Base-by-base conservation (phyloP, 1,284 basidiomycete genomes). In the Anthracocystis setariae region DNA sequence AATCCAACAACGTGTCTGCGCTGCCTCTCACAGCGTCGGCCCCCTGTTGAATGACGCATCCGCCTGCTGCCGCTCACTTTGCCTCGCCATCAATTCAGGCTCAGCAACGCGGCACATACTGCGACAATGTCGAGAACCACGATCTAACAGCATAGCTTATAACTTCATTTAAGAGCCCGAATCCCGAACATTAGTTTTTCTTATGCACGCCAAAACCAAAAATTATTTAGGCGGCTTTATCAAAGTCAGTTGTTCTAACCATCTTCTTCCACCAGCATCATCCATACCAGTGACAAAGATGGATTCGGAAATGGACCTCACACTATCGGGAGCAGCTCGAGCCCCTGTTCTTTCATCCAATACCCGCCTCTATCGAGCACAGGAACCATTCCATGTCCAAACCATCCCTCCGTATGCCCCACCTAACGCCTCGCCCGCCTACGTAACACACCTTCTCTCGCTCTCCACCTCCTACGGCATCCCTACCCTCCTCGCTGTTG, bases 371-470 rank as follows among this genome's bases (percentile, higher is more conserved):
- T 39, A 50, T 17, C 57, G 68, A 24, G 62, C 68, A 10, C 57
- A 58, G 23, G 68, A 71, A 12, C 68, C 68, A 1, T 71, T 71
- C 32, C 68, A 71, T 32, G 62, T 71, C 2, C 68, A 71, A 20
- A 50, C 48, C 32, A 71, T 71, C n/a, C 68, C 68, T 15, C 68
- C 68, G 0, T 38, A 61, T 12, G 68, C 68, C 15, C 12, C 52
- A 7, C 43, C 43, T 24, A 70, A 70, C 21, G 39, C 67, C 12
- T 66, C 68, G 3, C 68, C 68, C 2, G 62, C 64, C 21, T 77
- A 77, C 43, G 54, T 77, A 10, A 73, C 70, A 8, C 75, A 77
- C n/a, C 51, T 77, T 15, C 48, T 77, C 18, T 70, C 62, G 9
- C 70, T 71, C 3, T 46, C 56, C 1, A 70, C 73, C 1, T 71